These are phyloP conservation scores for Striga asiatica DNA, from an alignment of 257 asterid genomes.

Conservation along the genomic window DNA sequence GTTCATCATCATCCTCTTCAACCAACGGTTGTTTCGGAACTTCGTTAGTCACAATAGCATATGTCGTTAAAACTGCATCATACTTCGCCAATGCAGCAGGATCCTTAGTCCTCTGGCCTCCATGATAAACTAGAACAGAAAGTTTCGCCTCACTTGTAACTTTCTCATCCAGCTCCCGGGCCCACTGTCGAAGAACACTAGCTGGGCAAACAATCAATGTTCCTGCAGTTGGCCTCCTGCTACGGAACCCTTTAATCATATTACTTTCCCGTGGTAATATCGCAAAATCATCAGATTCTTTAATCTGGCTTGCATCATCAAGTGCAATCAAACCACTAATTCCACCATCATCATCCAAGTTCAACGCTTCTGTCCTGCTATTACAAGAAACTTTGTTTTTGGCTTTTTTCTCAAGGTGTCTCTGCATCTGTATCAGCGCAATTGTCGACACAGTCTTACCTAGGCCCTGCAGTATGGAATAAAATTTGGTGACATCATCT, in stretches of 20 bases:
- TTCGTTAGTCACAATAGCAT: conserved; percentile 85
- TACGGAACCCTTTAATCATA: conserved; percentile 33
- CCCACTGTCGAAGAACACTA: conserved; percentile 97
- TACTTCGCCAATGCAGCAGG: conserved; percentile 61
- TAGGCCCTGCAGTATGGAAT: conserved; percentile 56
- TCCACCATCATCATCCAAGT: conserved; percentile 83
- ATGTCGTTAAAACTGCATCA: conserved; percentile 88
- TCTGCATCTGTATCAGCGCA: conserved; percentile 82
- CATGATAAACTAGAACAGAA: conserved; percentile 67
- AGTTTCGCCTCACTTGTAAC: conserved; percentile 44
- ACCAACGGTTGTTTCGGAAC: conserved; percentile 86
- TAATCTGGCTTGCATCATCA: conserved; percentile 27
- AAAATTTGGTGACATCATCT: neutral
- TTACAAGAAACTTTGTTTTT: conserved; percentile 33
- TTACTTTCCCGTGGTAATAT: conserved; percentile 43
- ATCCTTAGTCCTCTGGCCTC: conserved; percentile 69
- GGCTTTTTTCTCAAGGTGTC: conserved; percentile 33
- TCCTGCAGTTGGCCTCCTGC: conserved; percentile 82
- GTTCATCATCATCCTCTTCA: conserved; percentile 77
- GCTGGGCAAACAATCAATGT: conserved; percentile 98
- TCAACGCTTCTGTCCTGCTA: conserved; percentile 52
- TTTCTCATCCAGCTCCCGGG: conserved; percentile 79
- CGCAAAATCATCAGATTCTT: conserved; percentile 39
- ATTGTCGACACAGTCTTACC: conserved; percentile 94
- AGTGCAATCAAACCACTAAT: conserved; percentile 27